phyloP scores from a whole-genome alignment of 805 yeast genomes.

The Metschnikowia peoriensis region DNA sequence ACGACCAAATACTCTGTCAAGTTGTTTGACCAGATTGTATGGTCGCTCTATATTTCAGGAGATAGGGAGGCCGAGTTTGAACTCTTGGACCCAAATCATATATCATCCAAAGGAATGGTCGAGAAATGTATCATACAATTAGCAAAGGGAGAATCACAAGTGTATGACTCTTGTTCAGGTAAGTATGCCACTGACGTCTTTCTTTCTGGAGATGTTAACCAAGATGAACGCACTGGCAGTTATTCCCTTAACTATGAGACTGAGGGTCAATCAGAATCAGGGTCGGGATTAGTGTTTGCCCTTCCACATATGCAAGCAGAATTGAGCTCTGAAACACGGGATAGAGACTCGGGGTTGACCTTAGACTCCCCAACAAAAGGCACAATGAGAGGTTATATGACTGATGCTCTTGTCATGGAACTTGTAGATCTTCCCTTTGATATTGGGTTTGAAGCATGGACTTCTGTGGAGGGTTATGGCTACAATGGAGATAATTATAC shows the following conservation, averaged over 20 bases:
- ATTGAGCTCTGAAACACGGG: constrained; percentile 27
- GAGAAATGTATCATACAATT: constrained; percentile 52
- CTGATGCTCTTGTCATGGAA: constrained; percentile 40
- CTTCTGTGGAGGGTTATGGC: constrained; percentile 26
- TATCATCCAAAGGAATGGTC: constrained; percentile 23
- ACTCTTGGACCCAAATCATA: constrained; percentile 32
- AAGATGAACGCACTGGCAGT: constrained; percentile 20
- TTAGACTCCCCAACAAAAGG: constrained; percentile 55
- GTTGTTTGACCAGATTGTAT: constrained; percentile 54
- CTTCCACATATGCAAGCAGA: constrained; percentile 51
- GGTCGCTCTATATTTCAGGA: constrained; percentile 65
- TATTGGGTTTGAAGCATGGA: constrained; percentile 56
- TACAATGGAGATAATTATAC: constrained; percentile 20
- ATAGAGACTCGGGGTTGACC: constrained; percentile 29
- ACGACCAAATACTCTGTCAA: constrained; percentile 53
- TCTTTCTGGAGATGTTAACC: constrained; percentile 36
- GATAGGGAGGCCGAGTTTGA: constrained; percentile 30
- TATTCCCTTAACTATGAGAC: constrained; percentile 31
- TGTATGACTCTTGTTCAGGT: constrained; percentile 64
- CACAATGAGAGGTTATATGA: constrained; percentile 42
- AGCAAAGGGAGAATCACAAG: constrained; percentile 44
- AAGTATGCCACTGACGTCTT: constrained; percentile 51
- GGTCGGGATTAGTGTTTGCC: constrained; percentile 44
- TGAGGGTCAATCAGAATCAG: constrained; percentile 26
- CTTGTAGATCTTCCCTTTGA: constrained; percentile 40